Evolutionary conservation across 1,139 yeast genomes (phyloP).

Genomic region (Yamadazyma taylorii): DNA sequence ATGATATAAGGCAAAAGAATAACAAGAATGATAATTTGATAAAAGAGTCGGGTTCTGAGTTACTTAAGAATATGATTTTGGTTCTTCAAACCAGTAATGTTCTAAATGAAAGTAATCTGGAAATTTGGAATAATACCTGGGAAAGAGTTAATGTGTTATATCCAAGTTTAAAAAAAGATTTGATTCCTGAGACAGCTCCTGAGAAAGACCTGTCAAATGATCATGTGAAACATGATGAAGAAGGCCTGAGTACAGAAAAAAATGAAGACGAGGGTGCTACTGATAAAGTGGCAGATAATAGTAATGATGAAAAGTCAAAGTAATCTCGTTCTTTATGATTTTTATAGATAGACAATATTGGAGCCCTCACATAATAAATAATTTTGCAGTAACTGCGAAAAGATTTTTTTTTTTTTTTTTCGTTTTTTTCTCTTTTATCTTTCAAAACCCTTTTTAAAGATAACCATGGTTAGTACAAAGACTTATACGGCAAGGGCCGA

Average conservation of each 20-base stretch:
- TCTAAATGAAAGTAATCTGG: constrained; percentile 22
- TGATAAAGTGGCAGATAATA: too few relatives aligned
- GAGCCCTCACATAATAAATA: too few relatives aligned
- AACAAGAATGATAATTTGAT: constrained; percentile 39
- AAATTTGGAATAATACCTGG: constrained; percentile 42
- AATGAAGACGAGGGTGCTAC: too few relatives aligned
- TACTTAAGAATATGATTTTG: constrained; percentile 57
- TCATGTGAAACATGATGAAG: too few relatives aligned
- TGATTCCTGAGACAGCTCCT: constrained; percentile 1
- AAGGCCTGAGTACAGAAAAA: too few relatives aligned
- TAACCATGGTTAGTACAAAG: constrained; percentile 22
- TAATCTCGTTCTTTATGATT: too few relatives aligned
- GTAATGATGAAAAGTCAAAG: too few relatives aligned
- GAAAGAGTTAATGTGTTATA: constrained; percentile 41
- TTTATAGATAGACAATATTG: too few relatives aligned
- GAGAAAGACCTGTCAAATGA: constrained; percentile 2
- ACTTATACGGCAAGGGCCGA: constrained; percentile 71
- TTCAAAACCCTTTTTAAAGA: too few relatives aligned
- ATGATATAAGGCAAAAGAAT: constrained; percentile 19
- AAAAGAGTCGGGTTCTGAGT: constrained; percentile 61
- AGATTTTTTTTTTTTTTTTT: constrained; percentile 4
- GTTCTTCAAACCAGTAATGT: constrained; percentile 34
- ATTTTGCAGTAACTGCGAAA: neutral
- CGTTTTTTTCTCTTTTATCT: neutral
- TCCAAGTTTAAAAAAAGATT: constrained; percentile 41